Conservation (phyloP, 2,329 filamentous ascomycete species). For the Xylariaceae sp. region DNA sequence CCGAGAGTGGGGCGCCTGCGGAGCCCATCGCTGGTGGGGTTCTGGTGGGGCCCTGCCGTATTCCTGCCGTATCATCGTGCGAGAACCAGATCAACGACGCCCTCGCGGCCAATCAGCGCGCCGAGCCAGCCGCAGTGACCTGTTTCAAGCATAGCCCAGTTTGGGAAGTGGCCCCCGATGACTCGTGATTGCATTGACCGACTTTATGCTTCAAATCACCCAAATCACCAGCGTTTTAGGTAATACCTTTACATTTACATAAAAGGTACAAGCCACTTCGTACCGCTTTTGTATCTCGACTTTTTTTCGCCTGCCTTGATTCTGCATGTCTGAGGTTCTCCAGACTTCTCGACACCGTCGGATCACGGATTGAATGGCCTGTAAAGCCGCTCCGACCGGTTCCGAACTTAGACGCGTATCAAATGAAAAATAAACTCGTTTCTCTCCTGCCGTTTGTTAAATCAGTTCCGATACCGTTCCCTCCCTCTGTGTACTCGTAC, state of each 20-base stretch:
- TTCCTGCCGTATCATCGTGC: conserved; percentile 17
- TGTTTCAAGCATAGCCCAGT: conserved; percentile 20
- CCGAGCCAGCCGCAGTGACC: conserved; percentile 1
- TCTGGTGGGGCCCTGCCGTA: conserved; percentile 3
- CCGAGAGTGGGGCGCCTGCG: conserved; percentile 5
- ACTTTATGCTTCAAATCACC: conserved; percentile 25
- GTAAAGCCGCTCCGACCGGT: no score
- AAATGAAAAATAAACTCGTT: no score
- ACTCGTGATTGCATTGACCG: conserved; percentile 27
- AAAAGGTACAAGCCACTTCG: not conserved
- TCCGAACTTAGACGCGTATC: no score
- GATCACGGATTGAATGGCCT: no score
- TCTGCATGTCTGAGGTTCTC: no score
- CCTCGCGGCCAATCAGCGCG: conserved; percentile 6
- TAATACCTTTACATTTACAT: conserved; percentile 1
- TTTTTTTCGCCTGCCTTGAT: not conserved
- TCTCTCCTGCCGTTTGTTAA: no score
- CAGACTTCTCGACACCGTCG: no score
- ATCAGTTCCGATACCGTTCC: no score
- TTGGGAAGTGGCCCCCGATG: conserved; percentile 19
- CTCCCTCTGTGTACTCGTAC: no score
- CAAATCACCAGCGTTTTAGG: not conserved
- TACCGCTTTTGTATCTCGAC: not conserved
- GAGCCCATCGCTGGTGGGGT: no score
- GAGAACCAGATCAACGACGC: conserved; percentile 13